Evolutionary conservation across 2,329 filamentous ascomycete genomes (phyloP).

Genomic region (Dendrostoma leiphaemia): DNA sequence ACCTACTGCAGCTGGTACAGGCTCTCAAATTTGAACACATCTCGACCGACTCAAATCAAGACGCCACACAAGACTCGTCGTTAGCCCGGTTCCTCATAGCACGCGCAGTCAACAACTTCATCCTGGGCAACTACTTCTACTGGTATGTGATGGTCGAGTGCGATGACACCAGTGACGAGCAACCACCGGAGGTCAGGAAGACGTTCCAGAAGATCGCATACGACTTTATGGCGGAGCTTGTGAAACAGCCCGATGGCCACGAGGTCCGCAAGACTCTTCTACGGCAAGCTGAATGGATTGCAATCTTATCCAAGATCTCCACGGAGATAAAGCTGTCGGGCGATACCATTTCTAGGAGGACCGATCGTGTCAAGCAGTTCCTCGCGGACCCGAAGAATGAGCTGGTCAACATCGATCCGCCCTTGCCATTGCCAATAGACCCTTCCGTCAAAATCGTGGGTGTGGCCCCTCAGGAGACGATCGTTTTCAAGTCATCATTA

Average conservation of each 20-base stretch:
- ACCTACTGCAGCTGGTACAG: constrained; percentile 91
- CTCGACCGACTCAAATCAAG: constrained; percentile 57
- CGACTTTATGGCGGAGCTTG: constrained; percentile 89
- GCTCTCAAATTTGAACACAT: constrained; percentile 91
- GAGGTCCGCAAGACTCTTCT: constrained; percentile 74
- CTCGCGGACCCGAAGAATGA: constrained; percentile 90
- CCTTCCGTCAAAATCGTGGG: constrained; percentile 77
- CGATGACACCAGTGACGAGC: constrained; percentile 76
- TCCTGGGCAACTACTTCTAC: constrained; percentile 90
- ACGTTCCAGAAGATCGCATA: constrained; percentile 93
- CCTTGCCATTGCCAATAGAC: constrained; percentile 84
- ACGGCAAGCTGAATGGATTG: constrained; percentile 85
- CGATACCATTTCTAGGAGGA: constrained; percentile 75
- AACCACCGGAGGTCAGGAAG: constrained; percentile 71
- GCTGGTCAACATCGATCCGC: constrained; percentile 76
- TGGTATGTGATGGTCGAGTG: constrained; percentile 99
- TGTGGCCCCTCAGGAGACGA: constrained; percentile 78
- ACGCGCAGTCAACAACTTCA: constrained; percentile 82
- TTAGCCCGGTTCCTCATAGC: constrained; percentile 86
- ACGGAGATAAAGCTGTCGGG: constrained; percentile 81
- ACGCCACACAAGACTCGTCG: constrained; percentile 72
- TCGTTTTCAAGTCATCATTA: constrained; percentile 93
- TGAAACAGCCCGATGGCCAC: constrained; percentile 66
- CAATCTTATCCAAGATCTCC: constrained; percentile 83
- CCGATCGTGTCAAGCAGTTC: constrained; percentile 80